These are phyloP conservation scores for Termitomyces sp. DNA, from an alignment of 768 basidiomycete genomes.

Conservation along the genomic window DNA sequence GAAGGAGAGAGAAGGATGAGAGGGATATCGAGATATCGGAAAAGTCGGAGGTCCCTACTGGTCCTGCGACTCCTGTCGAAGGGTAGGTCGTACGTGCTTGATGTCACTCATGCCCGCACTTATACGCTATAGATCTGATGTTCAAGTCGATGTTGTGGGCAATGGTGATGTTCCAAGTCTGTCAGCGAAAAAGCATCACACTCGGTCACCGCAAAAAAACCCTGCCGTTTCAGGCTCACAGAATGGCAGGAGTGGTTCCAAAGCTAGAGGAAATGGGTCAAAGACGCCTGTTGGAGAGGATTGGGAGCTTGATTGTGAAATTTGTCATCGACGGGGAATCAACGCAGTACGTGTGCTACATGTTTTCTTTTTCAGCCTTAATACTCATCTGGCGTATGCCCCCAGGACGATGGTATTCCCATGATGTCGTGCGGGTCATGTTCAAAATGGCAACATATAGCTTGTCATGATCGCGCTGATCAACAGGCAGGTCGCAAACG, in stretches of 20 bases:
- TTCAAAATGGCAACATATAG: conserved; percentile 85
- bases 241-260: not conserved
- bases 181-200: not conserved
- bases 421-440: conserved; percentile 82
- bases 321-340: conserved; percentile 66
- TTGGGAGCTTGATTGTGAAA: conserved; percentile 88
- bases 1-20: conserved; percentile 43
- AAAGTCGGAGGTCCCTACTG: conserved; percentile 19
- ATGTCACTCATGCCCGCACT: not conserved
- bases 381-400: conserved; percentile 4
- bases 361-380: not conserved
- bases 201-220: conserved; percentile 8
- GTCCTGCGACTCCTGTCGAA: conserved; percentile 3
- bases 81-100: conserved; percentile 3
- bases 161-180: not conserved
- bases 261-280: conserved; percentile 26
- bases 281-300: conserved; percentile 54
- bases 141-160: conserved; percentile 4
- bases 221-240: not conserved
- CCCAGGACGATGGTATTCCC: conserved; percentile 71
- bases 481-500: conserved; percentile 51
- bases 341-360: conserved; percentile 53
- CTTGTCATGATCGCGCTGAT: conserved; percentile 77
- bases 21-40: conserved; percentile 30
- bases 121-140: not conserved